Evolutionary conservation across 2,329 filamentous ascomycete species (phyloP), one percentile per base, ranked within the genome.

Genomic region (Paecilomyces sp.): DNA sequence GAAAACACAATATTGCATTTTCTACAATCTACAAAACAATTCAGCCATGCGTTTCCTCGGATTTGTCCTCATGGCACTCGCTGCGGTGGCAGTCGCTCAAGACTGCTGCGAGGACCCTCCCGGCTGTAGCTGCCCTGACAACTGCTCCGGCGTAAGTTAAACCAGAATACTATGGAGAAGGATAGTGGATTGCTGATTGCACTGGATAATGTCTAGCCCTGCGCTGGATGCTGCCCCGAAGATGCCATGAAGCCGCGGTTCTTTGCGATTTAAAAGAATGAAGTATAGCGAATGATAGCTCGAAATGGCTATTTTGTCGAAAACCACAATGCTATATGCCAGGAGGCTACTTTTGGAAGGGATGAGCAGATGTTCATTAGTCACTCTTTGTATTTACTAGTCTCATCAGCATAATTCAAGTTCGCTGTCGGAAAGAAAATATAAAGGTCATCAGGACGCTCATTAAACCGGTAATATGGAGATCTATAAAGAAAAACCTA

Each of bases 41-140:
- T 33, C 15, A 9, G 30, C 18, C 55, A 57, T 50, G 55, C 55
- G 55, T 47, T 18, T 57, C 15, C 4, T 50, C n/a, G 18, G 24
- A 30, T 47, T 57, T 11, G 24, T 57, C 55, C 31, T 57, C 15
- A 57, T 57, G 55, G 12, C 34, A 13, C 34, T 57, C 30, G 33
- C 55, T 33, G 34, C 55, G 28, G 30, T 56, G 22, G 55, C 55
- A 24, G 55, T 56, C 22, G 55, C 55, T 28, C 55, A 56, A 50
- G 55, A 56, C 34, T 56, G 55, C 55, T 56, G 55, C 34, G 55
- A 56, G 41, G 55, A 56, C 55, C 55, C 55, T 11, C 55, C 55
- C 30, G 55, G 55, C 34, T 56, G 55, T 36, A 31, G 33, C n/a
- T 56, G 55, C 34, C 55, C 55, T 56, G 55, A 56, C 30, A 24